Conservation (phyloP, 176 grass and related monocot genomes). For the Ampelocalamus luodianensis region DNA sequence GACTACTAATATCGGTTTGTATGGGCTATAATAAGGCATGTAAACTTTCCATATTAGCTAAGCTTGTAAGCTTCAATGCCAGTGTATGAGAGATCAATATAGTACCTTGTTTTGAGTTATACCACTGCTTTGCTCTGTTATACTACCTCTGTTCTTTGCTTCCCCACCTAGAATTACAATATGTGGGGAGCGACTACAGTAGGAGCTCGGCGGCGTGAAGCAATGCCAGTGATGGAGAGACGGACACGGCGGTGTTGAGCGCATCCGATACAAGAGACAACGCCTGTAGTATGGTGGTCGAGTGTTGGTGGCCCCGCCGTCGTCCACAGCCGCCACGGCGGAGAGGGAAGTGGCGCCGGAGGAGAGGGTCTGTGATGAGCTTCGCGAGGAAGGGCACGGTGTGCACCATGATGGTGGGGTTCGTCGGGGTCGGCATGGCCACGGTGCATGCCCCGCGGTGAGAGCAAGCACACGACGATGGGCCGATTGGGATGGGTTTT, state of each 20-base stretch:
- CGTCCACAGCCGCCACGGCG: constrained; percentile 25
- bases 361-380: constrained; percentile 57
- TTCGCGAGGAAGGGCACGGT: constrained; percentile 58
- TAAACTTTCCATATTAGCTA: no score
- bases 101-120: no score
- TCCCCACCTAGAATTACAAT: no score
- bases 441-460: no score
- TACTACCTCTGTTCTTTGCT: no score
- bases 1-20: no score
- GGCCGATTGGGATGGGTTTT: constrained; percentile 25
- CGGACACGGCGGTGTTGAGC: constrained; percentile 50
- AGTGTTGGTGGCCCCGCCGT: constrained; percentile 24
- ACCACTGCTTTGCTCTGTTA: no score
- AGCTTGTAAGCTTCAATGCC: no score
- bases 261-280: constrained; percentile 60
- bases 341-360: constrained; percentile 62
- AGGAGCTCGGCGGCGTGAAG: constrained; percentile 63
- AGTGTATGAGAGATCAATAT: no score
- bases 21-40: no score
- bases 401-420: constrained; percentile 44
- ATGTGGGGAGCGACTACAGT: constrained; percentile 50
- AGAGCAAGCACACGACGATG: neutral
- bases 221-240: constrained; percentile 46
- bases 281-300: constrained; percentile 49
- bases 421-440: constrained; percentile 29